These are phyloP conservation scores for Zygosaccharomyces kombuchaensis DNA, from an alignment of 805 yeast species.

Conservation along the genomic window DNA sequence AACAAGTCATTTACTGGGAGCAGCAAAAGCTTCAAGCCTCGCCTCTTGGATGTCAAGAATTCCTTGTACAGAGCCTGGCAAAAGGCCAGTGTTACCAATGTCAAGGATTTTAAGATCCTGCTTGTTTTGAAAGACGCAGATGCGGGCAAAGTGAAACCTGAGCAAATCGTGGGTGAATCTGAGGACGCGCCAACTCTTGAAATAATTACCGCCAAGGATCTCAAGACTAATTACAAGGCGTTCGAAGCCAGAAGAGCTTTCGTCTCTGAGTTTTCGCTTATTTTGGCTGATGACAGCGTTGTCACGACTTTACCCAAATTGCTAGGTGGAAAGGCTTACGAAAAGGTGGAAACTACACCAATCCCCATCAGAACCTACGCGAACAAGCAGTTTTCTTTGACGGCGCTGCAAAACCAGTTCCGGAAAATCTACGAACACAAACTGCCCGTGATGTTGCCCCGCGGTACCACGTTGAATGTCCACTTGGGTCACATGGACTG, in stretches of 20 bases:
- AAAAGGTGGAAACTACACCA: constrained; percentile 60
- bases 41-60: constrained; percentile 39
- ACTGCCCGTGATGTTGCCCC: constrained; percentile 62
- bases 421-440: constrained; percentile 50
- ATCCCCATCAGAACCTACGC: constrained; percentile 51
- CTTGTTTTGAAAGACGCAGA: constrained; percentile 40
- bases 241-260: constrained; percentile 83
- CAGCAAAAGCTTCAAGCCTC: constrained; percentile 56
- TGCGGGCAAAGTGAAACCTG: constrained; percentile 33
- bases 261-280: constrained; percentile 61
- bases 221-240: constrained; percentile 82
- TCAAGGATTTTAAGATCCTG: constrained; percentile 37
- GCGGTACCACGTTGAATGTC: constrained; percentile 63
- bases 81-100: constrained; percentile 27
- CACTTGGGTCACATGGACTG: constrained; percentile 55
- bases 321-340: constrained; percentile 83
- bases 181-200: constrained; percentile 35
- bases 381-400: constrained; percentile 38
- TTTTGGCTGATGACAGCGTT: constrained; percentile 80
- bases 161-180: constrained; percentile 59
- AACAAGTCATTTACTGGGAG: constrained; percentile 54
- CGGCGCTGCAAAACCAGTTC: constrained; percentile 55
- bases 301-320: constrained; percentile 76
- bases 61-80: constrained; percentile 33
- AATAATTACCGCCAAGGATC: constrained; percentile 65